These are phyloP conservation scores for Corymbia calophylla DNA, from an alignment of 441 rosid species.

Conservation along the genomic window DNA sequence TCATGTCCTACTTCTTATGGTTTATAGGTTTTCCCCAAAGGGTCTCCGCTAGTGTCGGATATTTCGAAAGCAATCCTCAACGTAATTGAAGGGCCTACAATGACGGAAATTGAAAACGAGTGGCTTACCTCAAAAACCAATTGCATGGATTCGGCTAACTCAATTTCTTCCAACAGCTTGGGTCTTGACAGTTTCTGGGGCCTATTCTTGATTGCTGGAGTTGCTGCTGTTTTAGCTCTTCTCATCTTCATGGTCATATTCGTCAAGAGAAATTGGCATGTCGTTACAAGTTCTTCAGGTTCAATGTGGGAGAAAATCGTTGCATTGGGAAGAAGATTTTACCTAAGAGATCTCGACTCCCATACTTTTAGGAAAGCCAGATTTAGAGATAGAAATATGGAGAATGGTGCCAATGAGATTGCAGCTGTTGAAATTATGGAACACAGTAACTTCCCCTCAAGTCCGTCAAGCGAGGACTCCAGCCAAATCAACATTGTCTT, in stretches of 20 bases:
- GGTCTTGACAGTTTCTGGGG: slow-evolving; percentile 47
- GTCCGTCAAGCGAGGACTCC: slow-evolving; percentile 15
- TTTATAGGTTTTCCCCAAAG: slow-evolving; percentile 39
- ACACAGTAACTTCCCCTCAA: background rate
- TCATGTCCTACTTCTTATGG: background rate
- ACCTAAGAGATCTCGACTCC: slow-evolving; percentile 24
- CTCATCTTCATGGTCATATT: slow-evolving; percentile 22
- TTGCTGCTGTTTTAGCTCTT: slow-evolving; percentile 30
- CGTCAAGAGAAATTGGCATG: slow-evolving; percentile 3
- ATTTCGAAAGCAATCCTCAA: slow-evolving; percentile 58
- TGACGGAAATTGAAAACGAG: slow-evolving; percentile 21
- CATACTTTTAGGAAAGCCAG: slow-evolving; percentile 16
- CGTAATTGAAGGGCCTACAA: slow-evolving; percentile 38
- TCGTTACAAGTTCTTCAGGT: background rate
- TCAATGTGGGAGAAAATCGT: slow-evolving; percentile 10
- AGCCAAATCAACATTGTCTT: slow-evolving; percentile 2
- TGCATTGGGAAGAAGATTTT: slow-evolving; percentile 9
- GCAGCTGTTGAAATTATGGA: slow-evolving; percentile 1
- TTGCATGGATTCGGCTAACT: slow-evolving; percentile 25
- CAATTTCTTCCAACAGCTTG: slow-evolving; percentile 31
- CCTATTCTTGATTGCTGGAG: slow-evolving; percentile 39
- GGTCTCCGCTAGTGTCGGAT: slow-evolving; percentile 56
- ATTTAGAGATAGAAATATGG: background rate
- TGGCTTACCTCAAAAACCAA: slow-evolving; percentile 27
- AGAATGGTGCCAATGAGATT: background rate